Evolutionary conservation across 768 basidiomycete genomes (phyloP), one percentile per base, ranked within the genome.

Genomic region (Russula vinacea): DNA sequence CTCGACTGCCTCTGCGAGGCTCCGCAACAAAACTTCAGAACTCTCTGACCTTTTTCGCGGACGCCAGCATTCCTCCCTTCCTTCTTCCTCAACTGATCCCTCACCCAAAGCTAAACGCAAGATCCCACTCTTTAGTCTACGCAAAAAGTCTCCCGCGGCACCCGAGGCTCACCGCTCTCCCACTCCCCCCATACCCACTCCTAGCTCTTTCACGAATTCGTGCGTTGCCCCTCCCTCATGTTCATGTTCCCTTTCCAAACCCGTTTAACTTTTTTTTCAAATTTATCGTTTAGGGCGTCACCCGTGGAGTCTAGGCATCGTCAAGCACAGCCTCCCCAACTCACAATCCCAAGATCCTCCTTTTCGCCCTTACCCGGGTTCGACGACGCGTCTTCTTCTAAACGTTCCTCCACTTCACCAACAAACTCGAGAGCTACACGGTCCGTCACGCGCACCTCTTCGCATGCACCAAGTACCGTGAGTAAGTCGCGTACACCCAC

Each of bases 1-100:
- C 45, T 56, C 54, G 2, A 67, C 55, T 3, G 37, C 67, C 33
- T 59, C 68, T 35, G 39, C 55, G 1, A 67, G 47, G 59, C 33
- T 69, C 11, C 66, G 67, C 47, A 56, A 62, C 13, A 68, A 65
- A 50, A 69, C 68, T 0, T 67, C 68, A 6, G 68, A 69, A 33
- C 37, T 69, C 24, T 60, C 62, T 14, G 68, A 68, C 22, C 60
- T 69, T 53, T 61, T 69, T n/a, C 68, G 68, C 22, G 51, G 62
- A 9, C 60, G 60, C 19, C 67, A 64, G 8, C 52, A 59, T 9
- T 35, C 68, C 14, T 44, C 67, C 29, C 9, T 8, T 22, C 39
- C 66, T 8, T 13, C 62, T 5, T 11, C 66, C 1, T 57, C 66
- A 2, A 7, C 40, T 11, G 58, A 56, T 5, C 7, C 56, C 32